Evolutionary conservation across 176 grass and related monocot species (phyloP), one percentile per base, ranked within the genome.

Genomic region (Urochloa ruziziensis): DNA sequence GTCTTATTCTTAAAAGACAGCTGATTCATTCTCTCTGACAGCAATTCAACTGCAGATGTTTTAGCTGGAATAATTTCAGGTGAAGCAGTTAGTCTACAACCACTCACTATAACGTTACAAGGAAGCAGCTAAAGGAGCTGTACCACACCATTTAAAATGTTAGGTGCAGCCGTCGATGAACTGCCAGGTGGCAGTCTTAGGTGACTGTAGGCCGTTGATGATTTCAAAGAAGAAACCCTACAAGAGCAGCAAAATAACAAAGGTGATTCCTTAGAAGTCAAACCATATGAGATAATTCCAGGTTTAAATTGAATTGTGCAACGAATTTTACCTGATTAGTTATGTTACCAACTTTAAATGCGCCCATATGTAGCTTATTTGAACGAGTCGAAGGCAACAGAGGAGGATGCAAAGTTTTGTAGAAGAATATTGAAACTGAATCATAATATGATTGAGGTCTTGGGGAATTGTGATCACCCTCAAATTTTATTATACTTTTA

Each of bases 391-490:
- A 53, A 84, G 91, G 89, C 79, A 95, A 86, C 83, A 91, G 91
- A 72, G 96, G 89, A 81, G 96, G 93, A 24, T 30, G 86, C 72
- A 98, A 74, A 62, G 80, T 84, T 80, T 91, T 98, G 32, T 93
- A 98, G 79, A 98, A 98, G 81, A 98, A 98, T 70, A 91, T 90
- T 10, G 93, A 98, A 91, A 98, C 93, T 27, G 96, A 93, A 83
- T 98, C 93, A 90, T 95, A 98, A 79, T 98, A 98, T 36, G 91
- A 95, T 73, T 95, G 93, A 73, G 96, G 93, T 86, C 96, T 93
- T 51, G 87, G 87, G 32, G 93, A 90, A 78, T 98, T 98, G 69
- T 98, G 96, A 81, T 95, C 93, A 42, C 96, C 96, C 19, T 98
- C 93, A 93, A 98, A 98, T 90, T 95, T 98, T 79, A 95, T 90